phyloP scores from a whole-genome alignment of 352 stramenopile species.

The Phytophthora nicotianae region DNA sequence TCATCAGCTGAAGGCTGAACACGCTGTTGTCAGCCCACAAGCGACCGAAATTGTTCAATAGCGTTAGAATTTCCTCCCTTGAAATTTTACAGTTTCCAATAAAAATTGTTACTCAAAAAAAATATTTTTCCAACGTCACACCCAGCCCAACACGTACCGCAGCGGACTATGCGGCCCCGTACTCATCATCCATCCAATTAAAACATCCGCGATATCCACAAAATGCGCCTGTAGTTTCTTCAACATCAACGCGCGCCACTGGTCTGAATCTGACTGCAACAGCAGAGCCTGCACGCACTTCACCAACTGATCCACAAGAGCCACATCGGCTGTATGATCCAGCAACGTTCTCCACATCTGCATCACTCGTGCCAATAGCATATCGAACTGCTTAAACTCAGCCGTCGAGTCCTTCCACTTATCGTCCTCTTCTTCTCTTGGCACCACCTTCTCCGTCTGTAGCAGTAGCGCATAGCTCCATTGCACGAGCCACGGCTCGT shows the following conservation, averaged over 20 bases:
- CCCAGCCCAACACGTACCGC: constrained; percentile 32
- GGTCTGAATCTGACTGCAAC: constrained; percentile 5
- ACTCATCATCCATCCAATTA: constrained; percentile 74
- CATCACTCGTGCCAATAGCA: constrained; percentile 36
- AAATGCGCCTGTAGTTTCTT: constrained; percentile 71
- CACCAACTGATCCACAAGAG: constrained; percentile 49
- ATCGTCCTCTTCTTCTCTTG: constrained; percentile 6
- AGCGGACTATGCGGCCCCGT: constrained; percentile 37
- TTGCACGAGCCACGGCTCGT: constrained; percentile 57
- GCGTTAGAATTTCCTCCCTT: constrained; percentile 54
- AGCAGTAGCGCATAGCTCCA: constrained; percentile 54
- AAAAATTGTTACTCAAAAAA: constrained; percentile 1
- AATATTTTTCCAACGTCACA: background rate
- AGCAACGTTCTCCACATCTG: constrained; percentile 58
- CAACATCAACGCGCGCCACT: constrained; percentile 37
- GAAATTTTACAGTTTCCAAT: constrained; percentile 1
- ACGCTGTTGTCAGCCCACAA: constrained; percentile 77
- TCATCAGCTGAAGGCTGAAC: constrained; percentile 67
- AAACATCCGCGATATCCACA: constrained; percentile 71
- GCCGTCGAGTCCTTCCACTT: constrained; percentile 42
- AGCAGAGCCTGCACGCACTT: constrained; percentile 36
- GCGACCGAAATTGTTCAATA: constrained; percentile 52
- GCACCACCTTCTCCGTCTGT: constrained; percentile 43
- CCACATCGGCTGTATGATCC: constrained; percentile 50
- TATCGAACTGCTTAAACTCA: constrained; percentile 61